These are phyloP conservation scores for Asterochloris erici DNA, from an alignment of 139 green algal genomes.

Conservation along the genomic window DNA sequence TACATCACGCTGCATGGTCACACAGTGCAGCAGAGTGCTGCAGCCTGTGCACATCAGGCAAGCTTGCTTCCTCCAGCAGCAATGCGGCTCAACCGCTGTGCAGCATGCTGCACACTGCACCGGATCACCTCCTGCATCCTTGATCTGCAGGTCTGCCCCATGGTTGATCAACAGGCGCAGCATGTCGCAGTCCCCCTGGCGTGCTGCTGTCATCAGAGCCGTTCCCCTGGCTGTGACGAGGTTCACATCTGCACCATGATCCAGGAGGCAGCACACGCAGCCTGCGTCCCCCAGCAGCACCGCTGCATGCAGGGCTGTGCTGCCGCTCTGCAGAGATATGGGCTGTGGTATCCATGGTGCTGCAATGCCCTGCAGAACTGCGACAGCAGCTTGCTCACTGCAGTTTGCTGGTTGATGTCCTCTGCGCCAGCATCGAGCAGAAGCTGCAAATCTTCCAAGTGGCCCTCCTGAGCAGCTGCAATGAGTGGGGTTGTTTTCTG, in stretches of 20 bases:
- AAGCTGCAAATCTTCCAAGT: slow-evolving; percentile 1
- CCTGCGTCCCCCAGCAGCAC: neutral
- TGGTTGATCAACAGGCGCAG: slow-evolving; percentile 8
- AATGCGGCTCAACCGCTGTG: too few relatives aligned
- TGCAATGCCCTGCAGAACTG: neutral
- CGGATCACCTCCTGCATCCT: neutral
- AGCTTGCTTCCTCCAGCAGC: too few relatives aligned
- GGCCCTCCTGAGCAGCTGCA: neutral
- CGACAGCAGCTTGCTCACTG: neutral
- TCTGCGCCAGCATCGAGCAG: neutral
- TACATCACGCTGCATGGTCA: too few relatives aligned
- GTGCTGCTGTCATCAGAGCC: slow-evolving; percentile 3
- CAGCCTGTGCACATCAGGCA: too few relatives aligned
- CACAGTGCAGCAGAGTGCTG: too few relatives aligned
- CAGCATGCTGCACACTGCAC: too few relatives aligned
- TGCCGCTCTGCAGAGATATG: neutral
- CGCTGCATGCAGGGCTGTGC: neutral
- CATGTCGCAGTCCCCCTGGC: neutral
- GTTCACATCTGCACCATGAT: slow-evolving; percentile 1
- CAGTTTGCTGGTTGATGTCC: neutral
- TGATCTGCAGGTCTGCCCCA: neutral
- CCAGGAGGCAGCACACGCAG: neutral
- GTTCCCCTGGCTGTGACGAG: slow-evolving; percentile 8
- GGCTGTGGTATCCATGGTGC: neutral
- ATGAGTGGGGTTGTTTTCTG: neutral